Percentiles rank a stretch among this genome's conserved stretches.
Conservation (phyloP, 257 asterid genomes). For the Nicotiana knightiana region DNA sequence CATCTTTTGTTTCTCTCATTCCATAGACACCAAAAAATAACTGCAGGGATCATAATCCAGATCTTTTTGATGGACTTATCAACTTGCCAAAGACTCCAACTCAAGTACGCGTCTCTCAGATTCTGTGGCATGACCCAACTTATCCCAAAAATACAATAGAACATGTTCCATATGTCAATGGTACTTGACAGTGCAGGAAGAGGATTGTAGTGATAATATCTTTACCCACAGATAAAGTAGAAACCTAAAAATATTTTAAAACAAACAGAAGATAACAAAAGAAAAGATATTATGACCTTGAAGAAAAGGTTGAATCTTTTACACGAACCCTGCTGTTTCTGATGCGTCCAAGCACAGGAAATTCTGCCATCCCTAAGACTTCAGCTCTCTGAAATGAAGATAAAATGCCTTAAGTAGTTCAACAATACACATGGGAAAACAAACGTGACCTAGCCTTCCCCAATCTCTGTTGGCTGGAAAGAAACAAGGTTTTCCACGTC, state of each 20-base stretch:
- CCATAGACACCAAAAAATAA: no score
- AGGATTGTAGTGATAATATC: background rate
- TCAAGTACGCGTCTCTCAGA: no score
- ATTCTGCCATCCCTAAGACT: conserved; percentile 72
- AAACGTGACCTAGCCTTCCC: background rate
- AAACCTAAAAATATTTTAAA: background rate
- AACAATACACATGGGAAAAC: background rate
- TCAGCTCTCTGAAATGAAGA: conserved; percentile 74
- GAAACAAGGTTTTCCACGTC: background rate
- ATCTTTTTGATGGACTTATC: no score
- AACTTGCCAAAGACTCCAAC: no score
- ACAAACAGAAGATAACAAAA: background rate
- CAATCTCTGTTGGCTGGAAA: background rate
- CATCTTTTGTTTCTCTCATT: no score
- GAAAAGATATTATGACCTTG: conserved; percentile 48
- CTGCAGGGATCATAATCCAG: no score
- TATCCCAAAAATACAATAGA: no score
- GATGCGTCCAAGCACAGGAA: conserved; percentile 90
- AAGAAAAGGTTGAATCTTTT: conserved; percentile 82
- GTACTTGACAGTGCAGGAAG: no score
- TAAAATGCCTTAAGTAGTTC: conserved; percentile 3
- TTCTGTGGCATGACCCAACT: no score
- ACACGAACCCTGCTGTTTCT: conserved; percentile 85
- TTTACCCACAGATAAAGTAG: background rate
- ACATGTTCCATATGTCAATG: no score